Base-by-base conservation (phyloP, 257 asterid species). In the Ophiorrhiza pumila region DNA sequence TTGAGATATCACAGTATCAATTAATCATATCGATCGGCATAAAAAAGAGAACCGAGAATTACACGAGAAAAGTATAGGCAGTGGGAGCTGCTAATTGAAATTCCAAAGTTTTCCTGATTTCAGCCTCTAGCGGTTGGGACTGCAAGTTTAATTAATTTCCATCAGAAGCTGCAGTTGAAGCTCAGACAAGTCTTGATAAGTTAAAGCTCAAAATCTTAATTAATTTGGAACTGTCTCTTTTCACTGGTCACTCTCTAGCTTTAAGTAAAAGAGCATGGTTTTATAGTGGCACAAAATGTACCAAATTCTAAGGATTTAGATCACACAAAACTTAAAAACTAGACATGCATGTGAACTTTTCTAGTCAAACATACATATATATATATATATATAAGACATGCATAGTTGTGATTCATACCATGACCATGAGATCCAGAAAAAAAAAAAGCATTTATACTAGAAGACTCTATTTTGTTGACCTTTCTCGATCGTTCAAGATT, bases 11-110 rank as follows among this genome's bases (percentile, higher is more conserved):
- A 29, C 34, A 13, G 5, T 35, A 15, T 7, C n/a, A n/a, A 20
- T 5, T 11, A 39, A 7, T 50, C 18, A 1, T 22, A n/a, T 39
- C 7, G 46, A 64, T n/a, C n/a, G n/a, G n/a, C n/a, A n/a, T n/a
- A 39, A 35, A 64, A 64, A 22, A 15, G 14, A 64, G 47, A 64
- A 39, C 35, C 20, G 41, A 64, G 34, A 64, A 64, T n/a, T 47
- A 64, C 69, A 50, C 41, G 52, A 64, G 52, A 23, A 64, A 64
- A 64, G 69, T 64, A 39, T 41, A n/a, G 34, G 47, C 53, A 42
- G 69, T 64, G 22, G 69, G 69, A 64, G 23, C 69, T 11, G 69
- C 22, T 64, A 64, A 34, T 39, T 23, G 50, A 45, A 64, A 64
- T 11, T 7, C 22, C 20, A 45, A 64, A 39, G 7, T 64, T 32